A percentile compares a stretch with the other conserved stretches of the same genome.
These are phyloP conservation scores for Exutisphaerella laricina DNA, from an alignment of 2,329 filamentous ascomycete genomes.

Conservation along the genomic window DNA sequence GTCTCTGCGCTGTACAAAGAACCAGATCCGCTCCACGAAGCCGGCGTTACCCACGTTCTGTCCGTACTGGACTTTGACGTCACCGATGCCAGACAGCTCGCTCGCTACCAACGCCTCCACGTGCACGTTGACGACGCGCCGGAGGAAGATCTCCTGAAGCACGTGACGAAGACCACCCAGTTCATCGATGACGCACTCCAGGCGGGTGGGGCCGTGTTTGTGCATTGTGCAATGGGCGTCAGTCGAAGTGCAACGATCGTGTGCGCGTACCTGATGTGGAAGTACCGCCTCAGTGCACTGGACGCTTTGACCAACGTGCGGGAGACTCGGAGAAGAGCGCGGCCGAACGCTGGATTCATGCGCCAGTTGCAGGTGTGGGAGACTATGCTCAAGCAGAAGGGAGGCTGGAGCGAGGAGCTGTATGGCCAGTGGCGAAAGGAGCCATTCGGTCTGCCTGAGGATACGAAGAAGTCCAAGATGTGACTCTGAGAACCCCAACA, in stretches of 20 bases:
- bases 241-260: constrained; percentile 79
- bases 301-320: constrained; percentile 66
- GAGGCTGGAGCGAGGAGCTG: constrained; percentile 16
- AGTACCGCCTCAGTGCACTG: constrained; percentile 43
- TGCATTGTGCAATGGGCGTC: constrained; percentile 87
- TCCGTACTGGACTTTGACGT: constrained; percentile 65
- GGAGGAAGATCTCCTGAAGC: constrained; percentile 74
- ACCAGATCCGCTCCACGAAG: constrained; percentile 50
- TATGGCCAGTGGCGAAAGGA: constrained; percentile 4
- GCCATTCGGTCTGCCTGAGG: not conserved
- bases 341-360: constrained; percentile 88
- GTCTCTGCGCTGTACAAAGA: constrained; percentile 39
- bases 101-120: constrained; percentile 20
- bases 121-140: constrained; percentile 82
- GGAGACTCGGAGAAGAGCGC: constrained; percentile 64
- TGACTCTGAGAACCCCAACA: too few species aligned
- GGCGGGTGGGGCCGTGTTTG: constrained; percentile 54
- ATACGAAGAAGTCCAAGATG: not conserved
- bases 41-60: constrained; percentile 78
- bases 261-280: constrained; percentile 73
- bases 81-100: constrained; percentile 34
- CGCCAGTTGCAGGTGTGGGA: constrained; percentile 77
- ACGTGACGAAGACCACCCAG: constrained; percentile 61
- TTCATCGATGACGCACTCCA: constrained; percentile 75
- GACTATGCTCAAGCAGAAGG: constrained; percentile 53